Evolutionary conservation across 169 alveolate species (phyloP), one percentile per base, ranked within the genome.

Genomic region (Perkinsus chesapeaki): DNA sequence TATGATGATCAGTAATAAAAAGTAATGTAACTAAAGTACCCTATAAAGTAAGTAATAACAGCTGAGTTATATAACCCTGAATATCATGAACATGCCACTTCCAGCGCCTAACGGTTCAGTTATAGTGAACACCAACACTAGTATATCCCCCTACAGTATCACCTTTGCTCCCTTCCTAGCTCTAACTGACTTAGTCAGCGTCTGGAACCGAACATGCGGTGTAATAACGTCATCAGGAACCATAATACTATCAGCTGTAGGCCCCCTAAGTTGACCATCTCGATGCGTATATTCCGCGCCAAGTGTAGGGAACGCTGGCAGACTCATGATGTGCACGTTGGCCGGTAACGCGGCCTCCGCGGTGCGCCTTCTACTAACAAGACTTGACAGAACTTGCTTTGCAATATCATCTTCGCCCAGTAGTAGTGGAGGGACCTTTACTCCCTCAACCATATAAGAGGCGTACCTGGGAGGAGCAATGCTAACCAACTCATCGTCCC

Each of bases 201-300:
- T 96, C n/a, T 97, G 95, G 93, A 96, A 97, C 90, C 98, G 92
- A 39, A 98, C 98, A 94, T 97, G 98, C 36, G 96, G 96, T 93
- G 95, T 96, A 31, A 96, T 96, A 34, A 96, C 95, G 38, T 94
- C 93, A 93, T 97, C 98, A 93, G 95, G 95, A 3, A 96, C 92
- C 90, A 94, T 96, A 92, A 93, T 39, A 39, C 96, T 93, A 93
- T 93, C 31, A n/a, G 96, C 47, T 0, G 48, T 39, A 19, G 94
- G 94, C 31, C 48, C 91, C 92, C 47, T 37, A 34, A 43, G 93
- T n/a, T 39, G 43, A 16, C 38, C 94, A 0, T 93, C 96, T 20
- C 82, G 82, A 60, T 60, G 82, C 37, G 82, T 60, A 34, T 60
- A 60, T 16, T 60, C 82, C 20, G 91, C 93, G 5, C 95, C 95